phyloP scores from a whole-genome alignment of 2,329 filamentous ascomycete genomes.

The Chaetomiaceae sp. region DNA sequence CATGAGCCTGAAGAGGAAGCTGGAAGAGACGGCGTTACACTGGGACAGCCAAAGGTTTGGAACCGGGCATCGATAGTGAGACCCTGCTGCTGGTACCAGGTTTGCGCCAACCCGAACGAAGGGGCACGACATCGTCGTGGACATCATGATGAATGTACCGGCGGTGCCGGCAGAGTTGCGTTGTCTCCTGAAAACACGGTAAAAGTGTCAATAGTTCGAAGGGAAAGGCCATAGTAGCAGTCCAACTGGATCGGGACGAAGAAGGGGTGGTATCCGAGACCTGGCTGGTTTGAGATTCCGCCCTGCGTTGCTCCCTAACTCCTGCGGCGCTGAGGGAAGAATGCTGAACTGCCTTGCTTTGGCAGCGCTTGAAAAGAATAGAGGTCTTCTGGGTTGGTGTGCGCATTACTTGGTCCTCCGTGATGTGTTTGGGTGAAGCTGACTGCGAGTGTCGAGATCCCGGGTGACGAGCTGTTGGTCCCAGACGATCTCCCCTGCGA shows the following conservation, averaged over 20 bases:
- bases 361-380: neutral
- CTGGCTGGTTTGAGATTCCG: neutral
- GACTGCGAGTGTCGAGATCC: neutral
- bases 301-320: neutral
- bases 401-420: too few relatives aligned
- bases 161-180: neutral
- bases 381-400: too few relatives aligned
- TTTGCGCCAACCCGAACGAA: neutral
- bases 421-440: neutral
- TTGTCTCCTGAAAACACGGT: too few relatives aligned
- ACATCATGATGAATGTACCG: too few relatives aligned
- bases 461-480: neutral
- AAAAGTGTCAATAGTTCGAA: neutral
- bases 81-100: constrained; percentile 8
- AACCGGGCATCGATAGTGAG: constrained; percentile 18
- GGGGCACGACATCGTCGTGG: neutral
- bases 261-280: neutral
- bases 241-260: neutral
- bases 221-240: neutral
- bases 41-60: constrained; percentile 14
- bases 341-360: neutral
- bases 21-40: constrained; percentile 9
- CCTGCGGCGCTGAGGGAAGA: neutral
- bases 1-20: constrained; percentile 13
- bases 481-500: constrained; percentile 22